These are phyloP conservation scores for Linnemannia hyalina DNA, from an alignment of 192 early-diverging fungal genomes.

Conservation along the genomic window DNA sequence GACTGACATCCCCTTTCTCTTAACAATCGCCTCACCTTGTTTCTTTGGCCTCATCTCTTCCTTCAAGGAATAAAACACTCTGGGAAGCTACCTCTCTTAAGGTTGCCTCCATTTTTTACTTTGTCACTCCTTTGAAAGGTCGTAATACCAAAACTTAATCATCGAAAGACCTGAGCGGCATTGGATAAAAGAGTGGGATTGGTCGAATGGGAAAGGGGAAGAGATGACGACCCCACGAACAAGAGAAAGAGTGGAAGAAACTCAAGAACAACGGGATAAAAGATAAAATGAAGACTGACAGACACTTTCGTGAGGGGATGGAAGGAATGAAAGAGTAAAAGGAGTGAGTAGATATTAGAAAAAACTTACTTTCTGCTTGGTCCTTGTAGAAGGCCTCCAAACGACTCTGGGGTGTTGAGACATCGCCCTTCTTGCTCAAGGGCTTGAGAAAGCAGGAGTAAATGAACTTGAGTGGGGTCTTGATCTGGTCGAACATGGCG, in stretches of 20 bases:
- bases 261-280: too few species aligned
- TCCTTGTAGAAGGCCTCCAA: conserved; percentile 86
- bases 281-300: not conserved
- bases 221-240: not conserved
- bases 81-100: too few species aligned
- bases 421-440: conserved; percentile 66
- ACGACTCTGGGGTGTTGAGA: conserved; percentile 72
- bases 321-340: not conserved
- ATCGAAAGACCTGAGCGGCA: not conserved
- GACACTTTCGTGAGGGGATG: too few species aligned
- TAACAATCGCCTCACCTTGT: not conserved
- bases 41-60: not conserved
- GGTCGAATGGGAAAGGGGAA: not conserved
- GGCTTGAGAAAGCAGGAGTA: conserved; percentile 85
- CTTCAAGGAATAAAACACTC: too few species aligned
- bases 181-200: not conserved
- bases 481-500: conserved; percentile 55
- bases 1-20: not conserved
- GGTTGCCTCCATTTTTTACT: not conserved
- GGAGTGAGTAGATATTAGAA: not conserved
- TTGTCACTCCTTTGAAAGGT: not conserved
- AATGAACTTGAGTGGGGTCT: conserved; percentile 66
- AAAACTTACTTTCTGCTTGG: conserved; percentile 73
- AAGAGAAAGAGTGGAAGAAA: not conserved
- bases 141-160: not conserved